These are phyloP conservation scores for Colletotrichum theobromicola DNA, from an alignment of 2,329 filamentous ascomycete genomes.

Conservation along the genomic window DNA sequence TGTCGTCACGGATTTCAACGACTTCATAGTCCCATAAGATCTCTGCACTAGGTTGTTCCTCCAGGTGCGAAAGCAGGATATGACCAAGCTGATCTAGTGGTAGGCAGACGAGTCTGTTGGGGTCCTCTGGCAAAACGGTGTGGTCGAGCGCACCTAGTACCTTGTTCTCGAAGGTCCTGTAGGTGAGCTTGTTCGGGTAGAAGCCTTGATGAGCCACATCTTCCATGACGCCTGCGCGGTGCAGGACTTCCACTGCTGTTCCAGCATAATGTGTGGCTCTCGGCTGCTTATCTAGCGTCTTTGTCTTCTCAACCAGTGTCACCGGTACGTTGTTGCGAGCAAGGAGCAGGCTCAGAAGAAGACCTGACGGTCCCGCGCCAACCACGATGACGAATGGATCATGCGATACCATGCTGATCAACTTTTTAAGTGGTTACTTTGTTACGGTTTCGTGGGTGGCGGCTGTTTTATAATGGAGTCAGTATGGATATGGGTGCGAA, in stretches of 20 bases:
- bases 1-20: not conserved
- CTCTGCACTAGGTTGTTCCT: not conserved
- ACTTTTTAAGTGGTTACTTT: not conserved
- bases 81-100: not conserved
- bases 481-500: not conserved
- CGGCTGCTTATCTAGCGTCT: not conserved
- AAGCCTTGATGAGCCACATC: not conserved
- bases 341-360: not conserved
- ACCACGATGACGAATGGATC: not conserved
- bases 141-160: not conserved
- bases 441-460: not conserved
- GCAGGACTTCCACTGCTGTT: not conserved
- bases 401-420: not conserved
- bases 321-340: not conserved
- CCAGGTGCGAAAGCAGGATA: not conserved
- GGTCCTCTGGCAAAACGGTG: not conserved
- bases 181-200: not conserved
- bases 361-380: not conserved
- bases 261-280: not conserved
- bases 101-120: not conserved
- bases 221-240: not conserved
- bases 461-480: not conserved
- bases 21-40: not conserved
- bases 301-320: not conserved
- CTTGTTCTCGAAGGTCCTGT: not conserved